Conservation (phyloP, 2,329 filamentous ascomycete species). For the Parastagonospora nodorum region DNA sequence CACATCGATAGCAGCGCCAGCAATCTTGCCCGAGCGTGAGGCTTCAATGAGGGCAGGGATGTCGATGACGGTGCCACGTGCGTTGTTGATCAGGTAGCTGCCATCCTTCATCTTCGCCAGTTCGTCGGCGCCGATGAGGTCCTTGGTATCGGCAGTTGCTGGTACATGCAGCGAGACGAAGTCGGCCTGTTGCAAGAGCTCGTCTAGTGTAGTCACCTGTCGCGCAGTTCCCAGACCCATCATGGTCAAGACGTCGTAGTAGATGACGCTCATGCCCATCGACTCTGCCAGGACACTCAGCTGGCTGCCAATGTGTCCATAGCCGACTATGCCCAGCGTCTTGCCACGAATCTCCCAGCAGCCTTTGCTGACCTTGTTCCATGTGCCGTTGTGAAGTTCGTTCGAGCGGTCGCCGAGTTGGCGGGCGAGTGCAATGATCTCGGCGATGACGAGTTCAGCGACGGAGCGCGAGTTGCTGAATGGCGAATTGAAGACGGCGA, state of each 20-base stretch:
- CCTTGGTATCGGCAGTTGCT: constrained; percentile 87
- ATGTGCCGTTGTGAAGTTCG: constrained; percentile 91
- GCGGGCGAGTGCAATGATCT: constrained; percentile 89
- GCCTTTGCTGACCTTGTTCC: constrained; percentile 96
- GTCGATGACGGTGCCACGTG: constrained; percentile 89
- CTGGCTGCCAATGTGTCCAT: constrained; percentile 96
- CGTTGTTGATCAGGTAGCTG: constrained; percentile 94
- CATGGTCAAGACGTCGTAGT: constrained; percentile 91
- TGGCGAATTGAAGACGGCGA: constrained; percentile 98
- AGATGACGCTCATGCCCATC: constrained; percentile 98
- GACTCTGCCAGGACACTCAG: constrained; percentile 93
- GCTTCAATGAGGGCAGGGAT: constrained; percentile 90
- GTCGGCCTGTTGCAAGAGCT: constrained; percentile 78
- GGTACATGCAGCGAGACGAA: constrained; percentile 96
- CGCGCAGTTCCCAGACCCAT: constrained; percentile 91
- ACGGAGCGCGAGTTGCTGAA: constrained; percentile 98
- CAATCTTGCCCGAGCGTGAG: constrained; percentile 83
- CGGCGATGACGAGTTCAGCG: constrained; percentile 91
- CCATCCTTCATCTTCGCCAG: constrained; percentile 90
- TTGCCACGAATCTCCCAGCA: constrained; percentile 99
- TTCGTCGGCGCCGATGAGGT: constrained; percentile 82
- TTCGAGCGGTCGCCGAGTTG: constrained; percentile 91
- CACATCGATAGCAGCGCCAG: constrained; percentile 93
- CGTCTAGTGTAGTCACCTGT: constrained; percentile 79
- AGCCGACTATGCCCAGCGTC: constrained; percentile 94